Base-by-base conservation (phyloP, 2,329 filamentous ascomycete genomes). In the Arthroderma sp. region DNA sequence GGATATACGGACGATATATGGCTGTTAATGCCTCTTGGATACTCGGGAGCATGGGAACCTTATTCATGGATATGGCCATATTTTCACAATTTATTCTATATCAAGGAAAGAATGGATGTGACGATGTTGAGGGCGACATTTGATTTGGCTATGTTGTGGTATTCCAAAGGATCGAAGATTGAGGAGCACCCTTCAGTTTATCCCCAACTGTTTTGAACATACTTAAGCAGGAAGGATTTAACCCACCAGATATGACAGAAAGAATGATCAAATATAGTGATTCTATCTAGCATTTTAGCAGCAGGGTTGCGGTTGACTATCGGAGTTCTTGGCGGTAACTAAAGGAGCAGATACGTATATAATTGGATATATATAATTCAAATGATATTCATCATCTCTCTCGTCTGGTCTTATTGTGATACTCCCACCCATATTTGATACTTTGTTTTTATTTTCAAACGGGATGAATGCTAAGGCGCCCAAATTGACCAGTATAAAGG, bases 81-180 rank as follows among this genome's bases (percentile, higher is more conserved):
- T 96, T 96, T 71, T 81, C 82, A 9, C 91, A 97, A 72, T 96
- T 95, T 68, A 96, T 94, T 69, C 70, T 95, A 67, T 97, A 97
- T 70, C 79, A 77, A 47, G 58, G 58, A 15, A 72, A 73, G 57
- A 2, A 39, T 23, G 69, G 66, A 54, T 61, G 58, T 2, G 63
- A 66, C 13, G 60, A 61, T 1, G 56, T 62, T 2, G 28, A 59
- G 8, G 33, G 38, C 2, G 25, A 52, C 17, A 35, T 21, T 53
- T 31, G 28, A 31, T 31, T 31, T 4, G 28, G 28, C 7, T 31
- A 3, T 31, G 28, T 31, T 31, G 7, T 31, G 28, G 7, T 7
- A 31, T 31, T 31, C 28, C 7, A 7, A 31, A 31, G 28, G 28
- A 31, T 31, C 28, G 28, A 31, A 3, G 4, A 31, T 31, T 31